phyloP scores from a whole-genome alignment of 495 filamentous ascomycete species.

The Cercophora sp. region DNA sequence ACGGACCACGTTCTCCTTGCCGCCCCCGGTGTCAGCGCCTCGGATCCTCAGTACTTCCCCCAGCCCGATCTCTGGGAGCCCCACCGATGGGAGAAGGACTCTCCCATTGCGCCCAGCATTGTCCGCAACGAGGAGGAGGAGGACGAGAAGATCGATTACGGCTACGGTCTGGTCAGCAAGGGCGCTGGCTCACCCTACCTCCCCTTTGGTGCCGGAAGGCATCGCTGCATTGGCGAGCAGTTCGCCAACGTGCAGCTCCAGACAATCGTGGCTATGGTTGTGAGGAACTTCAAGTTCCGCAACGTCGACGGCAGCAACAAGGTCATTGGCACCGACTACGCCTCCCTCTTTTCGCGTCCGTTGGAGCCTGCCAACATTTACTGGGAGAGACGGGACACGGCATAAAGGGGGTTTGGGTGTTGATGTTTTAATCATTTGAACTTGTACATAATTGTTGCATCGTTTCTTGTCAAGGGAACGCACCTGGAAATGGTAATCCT shows the following conservation, averaged over 20 bases:
- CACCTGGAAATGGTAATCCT: no score
- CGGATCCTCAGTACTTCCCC: slow-evolving; percentile 71
- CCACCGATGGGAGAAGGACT: slow-evolving; percentile 70
- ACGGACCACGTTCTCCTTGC: slow-evolving; percentile 71
- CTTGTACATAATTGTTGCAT: background rate
- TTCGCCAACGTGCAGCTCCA: slow-evolving; percentile 91
- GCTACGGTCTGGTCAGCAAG: slow-evolving; percentile 89
- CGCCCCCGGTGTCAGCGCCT: slow-evolving; percentile 72
- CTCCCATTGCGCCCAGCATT: slow-evolving; percentile 40
- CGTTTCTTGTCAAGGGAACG: no score
- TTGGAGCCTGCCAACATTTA: slow-evolving; percentile 59
- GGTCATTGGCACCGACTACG: slow-evolving; percentile 81
- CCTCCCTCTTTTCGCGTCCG: slow-evolving; percentile 61
- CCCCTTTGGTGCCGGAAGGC: slow-evolving; percentile 89
- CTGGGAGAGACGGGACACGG: slow-evolving; percentile 58
- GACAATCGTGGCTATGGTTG: slow-evolving; percentile 75
- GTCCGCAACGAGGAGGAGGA: slow-evolving; percentile 52
- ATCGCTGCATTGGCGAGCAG: slow-evolving; percentile 95
- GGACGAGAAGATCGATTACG: slow-evolving; percentile 82
- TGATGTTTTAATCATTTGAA: no score
- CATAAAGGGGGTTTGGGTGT: background rate
- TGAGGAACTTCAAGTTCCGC: slow-evolving; percentile 69
- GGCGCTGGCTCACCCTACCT: slow-evolving; percentile 84
- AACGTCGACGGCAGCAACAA: slow-evolving; percentile 65
- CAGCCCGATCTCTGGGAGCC: slow-evolving; percentile 81